These are phyloP conservation scores for Boletus reticuloceps DNA, from an alignment of 768 basidiomycete genomes.

Conservation along the genomic window DNA sequence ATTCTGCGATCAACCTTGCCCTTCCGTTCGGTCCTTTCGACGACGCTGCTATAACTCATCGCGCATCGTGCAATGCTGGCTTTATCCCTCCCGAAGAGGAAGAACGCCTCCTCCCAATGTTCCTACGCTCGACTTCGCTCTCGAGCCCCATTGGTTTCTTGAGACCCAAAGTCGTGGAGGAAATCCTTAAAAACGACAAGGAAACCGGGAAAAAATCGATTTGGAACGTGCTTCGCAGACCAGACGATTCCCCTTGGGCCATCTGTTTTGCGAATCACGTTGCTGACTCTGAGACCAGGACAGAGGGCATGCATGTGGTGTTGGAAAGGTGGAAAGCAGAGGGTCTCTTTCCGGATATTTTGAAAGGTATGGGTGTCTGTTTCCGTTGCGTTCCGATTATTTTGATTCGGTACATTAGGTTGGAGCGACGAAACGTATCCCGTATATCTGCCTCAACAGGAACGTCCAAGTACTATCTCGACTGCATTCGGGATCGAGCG, in stretches of 20 bases:
- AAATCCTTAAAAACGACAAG: slow-evolving; percentile 13
- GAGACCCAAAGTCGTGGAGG: slow-evolving; percentile 7
- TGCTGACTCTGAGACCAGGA: slow-evolving; percentile 12
- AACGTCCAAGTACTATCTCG: background rate
- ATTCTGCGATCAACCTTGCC: slow-evolving; percentile 24
- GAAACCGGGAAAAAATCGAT: slow-evolving; percentile 4
- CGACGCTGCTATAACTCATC: slow-evolving; percentile 6
- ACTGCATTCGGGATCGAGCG: slow-evolving; percentile 42
- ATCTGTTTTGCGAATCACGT: slow-evolving; percentile 19
- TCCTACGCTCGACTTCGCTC: slow-evolving; percentile 7
- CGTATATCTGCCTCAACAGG: slow-evolving; percentile 19
- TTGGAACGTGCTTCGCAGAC: slow-evolving; percentile 18
- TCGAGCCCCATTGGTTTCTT: slow-evolving; percentile 21
- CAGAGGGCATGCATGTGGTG: slow-evolving; percentile 8
- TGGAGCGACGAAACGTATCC: slow-evolving; percentile 27
- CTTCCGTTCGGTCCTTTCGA: slow-evolving; percentile 27
- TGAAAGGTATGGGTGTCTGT: slow-evolving; percentile 12
- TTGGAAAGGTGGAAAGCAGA: slow-evolving; percentile 15
- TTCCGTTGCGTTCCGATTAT: background rate
- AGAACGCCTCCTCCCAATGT: slow-evolving; percentile 22
- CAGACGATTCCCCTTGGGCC: slow-evolving; percentile 18
- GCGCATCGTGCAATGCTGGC: slow-evolving; percentile 20
- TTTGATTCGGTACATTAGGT: slow-evolving; percentile 6
- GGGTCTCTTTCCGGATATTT: slow-evolving; percentile 18
- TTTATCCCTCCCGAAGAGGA: slow-evolving; percentile 9